Evolutionary conservation across 2,329 filamentous ascomycete genomes (phyloP).

Genomic region (Orbilia ellipsospora): DNA sequence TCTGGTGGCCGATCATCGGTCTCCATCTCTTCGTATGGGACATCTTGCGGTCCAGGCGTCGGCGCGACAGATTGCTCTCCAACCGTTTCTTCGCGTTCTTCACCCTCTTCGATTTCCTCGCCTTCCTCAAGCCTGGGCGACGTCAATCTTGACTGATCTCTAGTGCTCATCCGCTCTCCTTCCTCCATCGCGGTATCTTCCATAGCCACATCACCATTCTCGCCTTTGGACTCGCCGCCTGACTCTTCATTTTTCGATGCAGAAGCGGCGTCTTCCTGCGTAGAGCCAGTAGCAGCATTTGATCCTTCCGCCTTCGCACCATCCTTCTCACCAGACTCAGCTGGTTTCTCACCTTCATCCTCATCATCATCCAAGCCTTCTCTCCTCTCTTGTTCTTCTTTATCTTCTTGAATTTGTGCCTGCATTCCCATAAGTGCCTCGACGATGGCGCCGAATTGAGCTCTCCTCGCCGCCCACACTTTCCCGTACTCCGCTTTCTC

Average conservation of each 20-base stretch:
- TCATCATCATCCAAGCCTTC: conserved; percentile 54
- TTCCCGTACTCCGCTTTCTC: conserved; percentile 58
- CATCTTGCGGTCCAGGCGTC: conserved; percentile 35
- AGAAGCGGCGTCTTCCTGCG: neutral
- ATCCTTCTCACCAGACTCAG: conserved; percentile 24
- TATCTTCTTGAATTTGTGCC: conserved; percentile 59
- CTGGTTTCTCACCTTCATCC: conserved; percentile 43
- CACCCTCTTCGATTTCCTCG: conserved; percentile 49
- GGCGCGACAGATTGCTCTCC: conserved; percentile 30
- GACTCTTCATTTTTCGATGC: conserved; percentile 8
- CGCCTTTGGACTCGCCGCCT: neutral
- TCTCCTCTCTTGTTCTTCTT: conserved; percentile 58
- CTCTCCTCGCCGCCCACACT: conserved; percentile 57
- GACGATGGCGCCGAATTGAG: conserved; percentile 59
- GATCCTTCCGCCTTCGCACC: conserved; percentile 17
- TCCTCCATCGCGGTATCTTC: conserved; percentile 46
- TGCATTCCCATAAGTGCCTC: conserved; percentile 59
- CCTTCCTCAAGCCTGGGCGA: conserved; percentile 45
- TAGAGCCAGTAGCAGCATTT: neutral
- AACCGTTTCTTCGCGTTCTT: conserved; percentile 31
- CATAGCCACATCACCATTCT: conserved; percentile 30
- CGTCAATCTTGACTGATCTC: conserved; percentile 25
- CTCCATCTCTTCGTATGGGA: conserved; percentile 48
- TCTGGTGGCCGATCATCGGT: conserved; percentile 50
- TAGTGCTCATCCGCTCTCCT: conserved; percentile 36